Percentiles rank a stretch among this genome's conserved stretches.
Conservation (phyloP, 139 green algal species). For the Closterium sp. region DNA sequence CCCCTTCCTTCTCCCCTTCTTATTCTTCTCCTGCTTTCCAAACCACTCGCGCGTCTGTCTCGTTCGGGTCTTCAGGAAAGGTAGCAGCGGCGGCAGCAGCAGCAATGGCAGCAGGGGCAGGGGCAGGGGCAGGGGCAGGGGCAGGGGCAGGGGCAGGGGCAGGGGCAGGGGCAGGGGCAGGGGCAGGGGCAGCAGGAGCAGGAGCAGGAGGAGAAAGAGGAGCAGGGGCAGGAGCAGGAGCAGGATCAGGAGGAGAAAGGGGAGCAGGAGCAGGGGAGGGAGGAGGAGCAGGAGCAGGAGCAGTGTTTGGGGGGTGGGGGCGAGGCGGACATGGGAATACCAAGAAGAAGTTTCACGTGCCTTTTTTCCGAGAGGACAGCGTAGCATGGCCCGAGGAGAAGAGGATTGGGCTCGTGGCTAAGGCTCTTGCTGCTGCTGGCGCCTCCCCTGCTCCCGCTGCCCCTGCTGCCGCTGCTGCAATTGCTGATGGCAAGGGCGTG, state of each 20-base stretch:
- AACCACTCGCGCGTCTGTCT: background rate
- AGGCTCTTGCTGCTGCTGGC: background rate
- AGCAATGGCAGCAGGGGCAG: background rate
- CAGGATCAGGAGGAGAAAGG: too few species aligned
- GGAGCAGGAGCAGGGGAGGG: too few species aligned
- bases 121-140: background rate
- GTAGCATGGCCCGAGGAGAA: background rate
- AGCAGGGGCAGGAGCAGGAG: too few species aligned
- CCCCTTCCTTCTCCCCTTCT: background rate
- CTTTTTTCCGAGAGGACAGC: background rate
- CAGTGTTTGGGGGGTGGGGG: too few species aligned
- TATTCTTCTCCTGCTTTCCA: background rate
- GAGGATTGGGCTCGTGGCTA: background rate
- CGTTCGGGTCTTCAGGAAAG: background rate
- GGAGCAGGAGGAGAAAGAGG: too few species aligned
- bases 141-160: background rate
- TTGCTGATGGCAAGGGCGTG: too few species aligned
- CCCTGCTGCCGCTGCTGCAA: too few species aligned
- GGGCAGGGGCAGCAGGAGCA: too few species aligned
- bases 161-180: background rate
- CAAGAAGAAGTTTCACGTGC: too few species aligned
- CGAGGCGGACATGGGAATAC: too few species aligned
- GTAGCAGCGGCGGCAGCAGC: background rate
- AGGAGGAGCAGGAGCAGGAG: too few species aligned
- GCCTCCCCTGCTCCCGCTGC: background rate